A percentile compares a stretch with the other conserved stretches of the same genome.
phyloP scores from a whole-genome alignment of 768 basidiomycete genomes.

The Sarcomyxa edulis region DNA sequence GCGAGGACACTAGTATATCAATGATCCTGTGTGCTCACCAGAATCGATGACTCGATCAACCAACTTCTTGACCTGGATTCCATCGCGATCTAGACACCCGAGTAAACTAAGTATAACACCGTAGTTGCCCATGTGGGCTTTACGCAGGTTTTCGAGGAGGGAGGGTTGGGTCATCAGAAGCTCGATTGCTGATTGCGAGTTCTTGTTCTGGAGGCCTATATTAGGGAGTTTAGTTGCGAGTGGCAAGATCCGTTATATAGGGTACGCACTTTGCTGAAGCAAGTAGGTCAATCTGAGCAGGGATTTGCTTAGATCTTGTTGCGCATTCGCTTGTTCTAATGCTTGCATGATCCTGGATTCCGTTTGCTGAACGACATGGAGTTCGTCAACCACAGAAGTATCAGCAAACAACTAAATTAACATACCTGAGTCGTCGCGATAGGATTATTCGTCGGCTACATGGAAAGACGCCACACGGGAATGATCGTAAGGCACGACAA shows the following conservation, averaged over 20 bases:
- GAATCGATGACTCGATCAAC: constrained; percentile 90
- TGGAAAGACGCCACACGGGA: background rate
- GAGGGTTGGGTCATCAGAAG: constrained; percentile 76
- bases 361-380: constrained; percentile 32
- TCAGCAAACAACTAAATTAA: background rate
- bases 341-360: constrained; percentile 58
- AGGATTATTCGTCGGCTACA: background rate
- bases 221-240: constrained; percentile 1
- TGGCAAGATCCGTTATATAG: background rate
- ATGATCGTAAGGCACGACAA: background rate
- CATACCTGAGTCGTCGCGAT: constrained; percentile 20
- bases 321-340: constrained; percentile 70
- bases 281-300: constrained; percentile 75
- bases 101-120: constrained; percentile 86
- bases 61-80: constrained; percentile 77
- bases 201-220: constrained; percentile 57
- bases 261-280: constrained; percentile 64
- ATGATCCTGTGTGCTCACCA: constrained; percentile 34
- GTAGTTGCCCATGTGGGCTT: constrained; percentile 90
- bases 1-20: background rate
- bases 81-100: constrained; percentile 84
- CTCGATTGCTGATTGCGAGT: constrained; percentile 77
- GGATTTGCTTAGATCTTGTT: constrained; percentile 75
- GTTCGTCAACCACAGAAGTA: background rate
- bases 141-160: constrained; percentile 81